Evolutionary conservation across 1,284 basidiomycete species (phyloP).

Genomic region (Farysia itapuensis): DNA sequence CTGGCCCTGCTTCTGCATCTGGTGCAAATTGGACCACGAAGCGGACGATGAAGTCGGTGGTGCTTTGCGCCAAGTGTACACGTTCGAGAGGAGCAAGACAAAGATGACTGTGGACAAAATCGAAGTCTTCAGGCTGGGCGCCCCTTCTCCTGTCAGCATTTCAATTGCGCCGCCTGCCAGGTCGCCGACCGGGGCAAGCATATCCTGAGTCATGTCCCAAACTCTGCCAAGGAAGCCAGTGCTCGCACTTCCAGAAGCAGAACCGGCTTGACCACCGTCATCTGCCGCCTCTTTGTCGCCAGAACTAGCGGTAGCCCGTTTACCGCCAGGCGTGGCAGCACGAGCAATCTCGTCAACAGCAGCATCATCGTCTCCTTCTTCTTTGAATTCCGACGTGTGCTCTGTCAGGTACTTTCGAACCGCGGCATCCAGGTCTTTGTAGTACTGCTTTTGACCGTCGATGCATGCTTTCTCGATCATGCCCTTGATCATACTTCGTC

Average conservation of each 20-base stretch:
- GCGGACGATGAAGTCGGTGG: conserved; percentile 1
- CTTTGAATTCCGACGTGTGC: conserved; percentile 84
- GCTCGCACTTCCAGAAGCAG: not conserved
- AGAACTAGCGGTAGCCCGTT: conserved; percentile 5
- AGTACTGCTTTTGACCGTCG: conserved; percentile 91
- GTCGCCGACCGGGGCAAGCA: conserved; percentile 29
- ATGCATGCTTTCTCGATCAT: conserved; percentile 89
- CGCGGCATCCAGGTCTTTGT: conserved; percentile 77
- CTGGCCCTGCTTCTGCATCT: conserved; percentile 12
- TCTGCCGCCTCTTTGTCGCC: conserved; percentile 4
- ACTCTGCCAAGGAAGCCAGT: conserved; percentile 2
- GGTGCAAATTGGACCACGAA: conserved; percentile 3
- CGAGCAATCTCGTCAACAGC: conserved; percentile 46
- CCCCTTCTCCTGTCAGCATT: conserved; percentile 16
- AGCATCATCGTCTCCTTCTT: conserved; percentile 70
- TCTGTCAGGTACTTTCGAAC: conserved; percentile 78
- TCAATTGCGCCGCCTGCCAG: conserved; percentile 31
- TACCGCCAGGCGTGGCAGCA: conserved; percentile 32
- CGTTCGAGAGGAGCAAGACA: conserved; percentile 59
- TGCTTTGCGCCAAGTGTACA: conserved; percentile 35
- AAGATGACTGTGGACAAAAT: conserved; percentile 48
- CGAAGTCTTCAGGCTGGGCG: conserved; percentile 34
- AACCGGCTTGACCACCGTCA: conserved; percentile 1
- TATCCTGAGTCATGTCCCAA: conserved; percentile 12
- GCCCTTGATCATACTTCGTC: conserved; percentile 92